A percentile compares a stretch with the other conserved stretches of the same genome.
Conservation (phyloP, 345 rosid genomes). For the Gossypium ekmanianum region DNA sequence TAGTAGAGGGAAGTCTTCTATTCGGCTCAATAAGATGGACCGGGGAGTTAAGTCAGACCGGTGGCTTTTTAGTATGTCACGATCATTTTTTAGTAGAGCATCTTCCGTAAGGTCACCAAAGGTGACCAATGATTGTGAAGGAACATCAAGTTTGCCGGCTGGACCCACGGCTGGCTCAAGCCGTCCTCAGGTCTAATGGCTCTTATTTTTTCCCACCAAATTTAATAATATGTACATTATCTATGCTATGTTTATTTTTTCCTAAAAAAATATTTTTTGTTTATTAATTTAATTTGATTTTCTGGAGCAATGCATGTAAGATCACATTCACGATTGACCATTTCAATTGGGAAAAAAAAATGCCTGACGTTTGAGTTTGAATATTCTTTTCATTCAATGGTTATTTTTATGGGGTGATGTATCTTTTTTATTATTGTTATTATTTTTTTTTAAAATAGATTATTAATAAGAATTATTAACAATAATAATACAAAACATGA, state of each 20-base stretch:
- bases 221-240: neutral
- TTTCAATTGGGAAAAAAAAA: neutral
- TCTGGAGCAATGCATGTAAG: neutral
- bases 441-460: too few species aligned
- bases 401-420: too few species aligned
- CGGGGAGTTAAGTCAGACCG: slow-evolving; percentile 37
- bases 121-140: neutral
- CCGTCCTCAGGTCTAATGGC: neutral
- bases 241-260: too few species aligned
- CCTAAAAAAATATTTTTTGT: too few species aligned
- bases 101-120: slow-evolving; percentile 44
- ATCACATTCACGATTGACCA: neutral
- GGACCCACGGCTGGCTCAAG: neutral
- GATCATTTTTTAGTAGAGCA: slow-evolving; percentile 36
- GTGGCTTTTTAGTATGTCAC: slow-evolving; percentile 33
- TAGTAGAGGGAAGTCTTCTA: slow-evolving; percentile 27
- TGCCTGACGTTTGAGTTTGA: too few species aligned
- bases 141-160: neutral
- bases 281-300: neutral
- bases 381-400: too few species aligned
- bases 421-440: too few species aligned
- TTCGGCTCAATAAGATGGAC: slow-evolving; percentile 26
- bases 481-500: too few species aligned
- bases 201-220: neutral
- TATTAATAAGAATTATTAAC: too few species aligned